Conservation (phyloP, 352 stramenopile genomes). For the Phytophthora vignae region DNA sequence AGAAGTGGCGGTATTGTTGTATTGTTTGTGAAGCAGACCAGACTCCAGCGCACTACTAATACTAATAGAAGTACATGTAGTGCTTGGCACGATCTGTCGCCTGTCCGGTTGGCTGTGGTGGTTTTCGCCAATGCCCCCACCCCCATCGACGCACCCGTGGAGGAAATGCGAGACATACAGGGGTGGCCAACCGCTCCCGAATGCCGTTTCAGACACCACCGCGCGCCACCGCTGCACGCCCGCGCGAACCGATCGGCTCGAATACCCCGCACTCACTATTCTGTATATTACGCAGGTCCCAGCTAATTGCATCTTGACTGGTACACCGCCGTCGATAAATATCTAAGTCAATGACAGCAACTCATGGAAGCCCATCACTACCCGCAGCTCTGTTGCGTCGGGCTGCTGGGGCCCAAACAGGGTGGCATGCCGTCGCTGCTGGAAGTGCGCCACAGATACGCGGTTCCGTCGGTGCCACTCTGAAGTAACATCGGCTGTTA, state of each 20-base stretch:
- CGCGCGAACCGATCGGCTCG: background rate
- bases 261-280: background rate
- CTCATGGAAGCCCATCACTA: no score
- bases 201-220: background rate
- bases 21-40: no score
- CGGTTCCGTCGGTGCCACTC: background rate
- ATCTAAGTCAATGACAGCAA: no score
- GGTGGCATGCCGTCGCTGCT: background rate
- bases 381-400: background rate
- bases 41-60: no score
- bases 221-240: background rate
- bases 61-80: no score
- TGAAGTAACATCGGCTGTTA: constrained; percentile 24
- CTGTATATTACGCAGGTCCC: no score
- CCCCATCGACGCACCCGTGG: background rate
- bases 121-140: background rate
- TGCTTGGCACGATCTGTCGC: no score
- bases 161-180: background rate
- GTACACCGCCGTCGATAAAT: no score
- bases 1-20: no score
- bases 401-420: background rate
- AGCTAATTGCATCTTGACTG: no score
- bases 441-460: constrained; percentile 1
- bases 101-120: background rate
- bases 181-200: background rate